These are phyloP conservation scores for Gaeumannomyces sp. DNA, from an alignment of 2,329 filamentous ascomycete species.

Conservation along the genomic window DNA sequence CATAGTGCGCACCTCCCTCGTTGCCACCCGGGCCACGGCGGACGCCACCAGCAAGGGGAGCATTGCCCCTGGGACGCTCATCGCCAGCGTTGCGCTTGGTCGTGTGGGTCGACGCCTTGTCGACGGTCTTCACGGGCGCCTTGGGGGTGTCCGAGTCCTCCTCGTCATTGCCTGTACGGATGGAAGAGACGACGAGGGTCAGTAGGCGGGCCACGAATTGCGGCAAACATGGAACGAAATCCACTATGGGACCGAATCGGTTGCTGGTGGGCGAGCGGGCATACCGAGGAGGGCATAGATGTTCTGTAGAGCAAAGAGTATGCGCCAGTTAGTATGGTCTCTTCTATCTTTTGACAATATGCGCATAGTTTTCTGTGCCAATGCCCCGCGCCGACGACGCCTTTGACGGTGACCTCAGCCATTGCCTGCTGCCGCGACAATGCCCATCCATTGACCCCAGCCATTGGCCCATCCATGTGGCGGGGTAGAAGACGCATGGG, in stretches of 20 bases:
- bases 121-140: constrained; percentile 80
- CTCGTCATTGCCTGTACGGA: constrained; percentile 51
- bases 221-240: neutral
- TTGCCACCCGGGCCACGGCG: constrained; percentile 46
- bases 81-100: constrained; percentile 81
- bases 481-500: neutral
- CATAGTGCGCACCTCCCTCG: constrained; percentile 70
- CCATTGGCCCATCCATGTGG: neutral
- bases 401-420: neutral
- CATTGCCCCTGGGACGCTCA: constrained; percentile 47
- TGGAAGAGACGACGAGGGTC: constrained; percentile 10
- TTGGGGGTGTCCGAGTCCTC: constrained; percentile 66
- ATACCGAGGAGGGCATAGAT: constrained; percentile 97
- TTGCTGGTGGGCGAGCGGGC: constrained; percentile 25
- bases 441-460: neutral
- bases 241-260: neutral
- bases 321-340: neutral
- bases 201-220: constrained; percentile 11
- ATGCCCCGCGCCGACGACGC: too few species aligned
- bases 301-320: constrained; percentile 57
- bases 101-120: constrained; percentile 71
- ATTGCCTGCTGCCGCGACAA: neutral
- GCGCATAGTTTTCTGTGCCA: neutral
- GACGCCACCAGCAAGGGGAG: constrained; percentile 1
- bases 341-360: neutral